phyloP scores from a whole-genome alignment of 2,329 filamentous ascomycete genomes.

The Thielaviopsis ethacetica region DNA sequence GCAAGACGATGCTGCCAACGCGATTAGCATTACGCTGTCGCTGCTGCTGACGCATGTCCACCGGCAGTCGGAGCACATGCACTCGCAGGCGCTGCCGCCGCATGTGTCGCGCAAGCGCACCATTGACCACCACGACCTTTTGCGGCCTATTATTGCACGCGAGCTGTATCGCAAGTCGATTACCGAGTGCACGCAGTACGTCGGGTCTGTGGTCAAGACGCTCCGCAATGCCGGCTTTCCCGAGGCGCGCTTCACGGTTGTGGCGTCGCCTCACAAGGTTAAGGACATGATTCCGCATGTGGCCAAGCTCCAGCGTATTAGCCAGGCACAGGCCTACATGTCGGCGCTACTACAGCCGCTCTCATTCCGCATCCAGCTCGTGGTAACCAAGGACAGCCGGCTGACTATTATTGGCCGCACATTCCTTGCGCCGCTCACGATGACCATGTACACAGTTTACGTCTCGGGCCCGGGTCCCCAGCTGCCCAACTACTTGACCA shows the following conservation, averaged over 20 bases:
- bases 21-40: conserved; percentile 49
- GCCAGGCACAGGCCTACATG: conserved; percentile 22
- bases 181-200: conserved; percentile 23
- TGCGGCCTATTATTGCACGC: conserved; percentile 35
- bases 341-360: conserved; percentile 9
- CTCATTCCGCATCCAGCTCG: conserved; percentile 26
- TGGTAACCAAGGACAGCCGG: conserved; percentile 26
- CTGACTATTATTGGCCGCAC: conserved; percentile 30
- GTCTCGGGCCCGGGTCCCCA: conserved; percentile 11
- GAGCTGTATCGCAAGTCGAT: conserved; percentile 28
- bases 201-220: conserved; percentile 27
- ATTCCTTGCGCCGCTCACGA: conserved; percentile 25
- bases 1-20: conserved; percentile 42
- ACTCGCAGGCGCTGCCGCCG: conserved; percentile 39
- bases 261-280: conserved; percentile 21
- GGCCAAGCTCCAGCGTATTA: conserved; percentile 25
- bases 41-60: conserved; percentile 69
- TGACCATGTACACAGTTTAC: conserved; percentile 28
- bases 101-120: conserved; percentile 22
- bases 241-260: conserved; percentile 26
- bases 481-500: conserved; percentile 19
- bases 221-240: conserved; percentile 30
- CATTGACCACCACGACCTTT: conserved; percentile 30
- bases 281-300: conserved; percentile 17
- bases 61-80: conserved; percentile 51